Percentiles rank a stretch among this genome's conserved stretches.
phyloP scores from a whole-genome alignment of 179 eudicot species.

The Patellifolia procumbens region DNA sequence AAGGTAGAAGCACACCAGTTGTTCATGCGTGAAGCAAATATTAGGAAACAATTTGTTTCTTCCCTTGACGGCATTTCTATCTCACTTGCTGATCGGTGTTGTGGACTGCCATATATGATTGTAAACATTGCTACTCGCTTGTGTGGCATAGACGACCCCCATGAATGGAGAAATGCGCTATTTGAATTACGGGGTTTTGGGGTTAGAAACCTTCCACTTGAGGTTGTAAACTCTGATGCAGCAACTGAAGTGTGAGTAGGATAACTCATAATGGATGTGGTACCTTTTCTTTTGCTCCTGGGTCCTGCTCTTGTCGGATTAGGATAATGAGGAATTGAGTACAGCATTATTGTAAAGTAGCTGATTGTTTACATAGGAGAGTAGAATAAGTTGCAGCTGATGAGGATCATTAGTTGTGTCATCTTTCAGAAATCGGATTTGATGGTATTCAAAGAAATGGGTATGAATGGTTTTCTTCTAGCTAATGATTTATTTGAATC shows the following conservation, averaged over 20 bases:
- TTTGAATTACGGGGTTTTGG: not conserved
- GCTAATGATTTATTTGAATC: not conserved
- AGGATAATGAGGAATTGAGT: not conserved
- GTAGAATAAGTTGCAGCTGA: not conserved
- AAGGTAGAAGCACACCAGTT: slow-evolving; percentile 17
- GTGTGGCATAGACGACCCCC: slow-evolving; percentile 1
- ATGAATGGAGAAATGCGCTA: slow-evolving; percentile 8
- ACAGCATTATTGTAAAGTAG: not conserved
- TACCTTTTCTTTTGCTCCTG: not conserved
- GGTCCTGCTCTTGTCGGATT: not conserved
- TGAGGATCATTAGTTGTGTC: not conserved
- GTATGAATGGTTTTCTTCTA: not conserved
- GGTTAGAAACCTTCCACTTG: not conserved
- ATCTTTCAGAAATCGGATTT: not conserved
- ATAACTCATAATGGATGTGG: not conserved
- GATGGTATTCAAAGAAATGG: not conserved
- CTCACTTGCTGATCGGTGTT: not conserved
- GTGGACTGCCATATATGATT: slow-evolving; percentile 14
- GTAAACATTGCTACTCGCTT: slow-evolving; percentile 3
- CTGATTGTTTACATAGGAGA: not conserved
- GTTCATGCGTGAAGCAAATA: slow-evolving; percentile 18
- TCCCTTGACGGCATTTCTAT: not conserved
- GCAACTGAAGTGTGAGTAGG: not conserved
- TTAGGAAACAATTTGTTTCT: not conserved
- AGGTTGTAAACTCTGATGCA: not conserved